These are phyloP conservation scores for Aspergillus sp. DNA, from an alignment of 2,329 filamentous ascomycete species.

Conservation along the genomic window DNA sequence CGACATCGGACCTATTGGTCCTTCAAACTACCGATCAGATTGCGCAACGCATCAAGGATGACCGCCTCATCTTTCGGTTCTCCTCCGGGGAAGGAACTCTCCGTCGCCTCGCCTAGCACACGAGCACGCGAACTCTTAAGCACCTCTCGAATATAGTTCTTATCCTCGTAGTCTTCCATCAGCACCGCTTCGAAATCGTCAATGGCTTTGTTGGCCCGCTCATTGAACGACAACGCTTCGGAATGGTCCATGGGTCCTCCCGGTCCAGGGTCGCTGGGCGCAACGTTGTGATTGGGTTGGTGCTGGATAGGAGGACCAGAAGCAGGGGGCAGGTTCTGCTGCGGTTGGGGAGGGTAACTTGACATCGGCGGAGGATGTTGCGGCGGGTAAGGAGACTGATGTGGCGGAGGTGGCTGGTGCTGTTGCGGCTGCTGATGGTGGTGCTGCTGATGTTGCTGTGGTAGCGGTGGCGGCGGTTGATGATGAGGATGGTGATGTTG, in stretches of 20 bases:
- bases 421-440: conserved; percentile 18
- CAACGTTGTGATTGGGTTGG: conserved; percentile 16
- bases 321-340: conserved; percentile 19
- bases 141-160: conserved; percentile 46
- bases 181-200: conserved; percentile 46
- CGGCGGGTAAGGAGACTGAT: conserved; percentile 25
- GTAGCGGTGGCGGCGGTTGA: conserved; percentile 16
- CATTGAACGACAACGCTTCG: conserved; percentile 38
- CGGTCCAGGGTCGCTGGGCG: conserved; percentile 19
- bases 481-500: conserved; percentile 15
- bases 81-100: conserved; percentile 44
- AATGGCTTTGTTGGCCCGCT: conserved; percentile 44
- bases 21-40: conserved; percentile 41
- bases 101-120: conserved; percentile 38
- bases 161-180: conserved; percentile 47
- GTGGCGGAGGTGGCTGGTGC: conserved; percentile 17
- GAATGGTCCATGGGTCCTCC: conserved; percentile 20
- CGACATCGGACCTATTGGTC: conserved; percentile 24
- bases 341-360: conserved; percentile 16
- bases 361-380: conserved; percentile 13
- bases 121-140: conserved; percentile 44
- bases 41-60: conserved; percentile 41
- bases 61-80: conserved; percentile 46
- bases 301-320: conserved; percentile 18
- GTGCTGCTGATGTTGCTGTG: conserved; percentile 14